A percentile compares a stretch with the other conserved stretches of the same genome.
Conservation (phyloP, 176 grass and related monocot species). For the Oryza coarctata region DNA sequence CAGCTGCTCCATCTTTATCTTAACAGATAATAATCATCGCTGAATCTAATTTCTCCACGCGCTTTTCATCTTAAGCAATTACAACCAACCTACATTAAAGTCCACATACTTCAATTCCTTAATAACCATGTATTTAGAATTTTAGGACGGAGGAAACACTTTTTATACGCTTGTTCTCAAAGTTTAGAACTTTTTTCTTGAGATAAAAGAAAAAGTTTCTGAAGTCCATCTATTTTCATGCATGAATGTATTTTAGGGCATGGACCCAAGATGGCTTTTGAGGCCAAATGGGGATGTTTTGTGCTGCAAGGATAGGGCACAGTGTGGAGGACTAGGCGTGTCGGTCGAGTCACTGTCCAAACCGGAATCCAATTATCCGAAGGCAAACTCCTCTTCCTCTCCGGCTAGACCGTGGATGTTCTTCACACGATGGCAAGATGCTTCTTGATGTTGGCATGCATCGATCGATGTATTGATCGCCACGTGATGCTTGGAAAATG, state of each 20-base stretch:
- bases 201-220: too few species aligned
- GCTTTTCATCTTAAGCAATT: too few species aligned
- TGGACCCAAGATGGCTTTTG: slow-evolving; percentile 1
- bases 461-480: neutral
- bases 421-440: slow-evolving; percentile 19
- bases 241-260: neutral
- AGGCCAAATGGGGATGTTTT: neutral
- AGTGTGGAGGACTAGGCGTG: neutral
- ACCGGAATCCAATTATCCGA: slow-evolving; percentile 34
- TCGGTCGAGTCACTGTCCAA: slow-evolving; percentile 34
- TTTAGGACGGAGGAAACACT: too few species aligned
- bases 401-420: neutral
- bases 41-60: too few species aligned
- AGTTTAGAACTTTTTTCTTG: too few species aligned
- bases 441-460: slow-evolving; percentile 17
- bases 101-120: too few species aligned
- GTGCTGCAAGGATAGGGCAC: slow-evolving; percentile 1
- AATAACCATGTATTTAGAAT: too few species aligned
- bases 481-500: slow-evolving; percentile 11
- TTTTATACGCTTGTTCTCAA: too few species aligned
- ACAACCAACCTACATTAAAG: too few species aligned
- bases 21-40: too few species aligned
- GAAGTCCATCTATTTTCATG: too few species aligned
- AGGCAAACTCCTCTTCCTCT: slow-evolving; percentile 13
- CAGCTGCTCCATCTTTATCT: too few species aligned